A percentile compares a stretch with the other conserved stretches of the same genome.
Conservation (phyloP, 345 rosid genomes). For the Pistacia vera region DNA sequence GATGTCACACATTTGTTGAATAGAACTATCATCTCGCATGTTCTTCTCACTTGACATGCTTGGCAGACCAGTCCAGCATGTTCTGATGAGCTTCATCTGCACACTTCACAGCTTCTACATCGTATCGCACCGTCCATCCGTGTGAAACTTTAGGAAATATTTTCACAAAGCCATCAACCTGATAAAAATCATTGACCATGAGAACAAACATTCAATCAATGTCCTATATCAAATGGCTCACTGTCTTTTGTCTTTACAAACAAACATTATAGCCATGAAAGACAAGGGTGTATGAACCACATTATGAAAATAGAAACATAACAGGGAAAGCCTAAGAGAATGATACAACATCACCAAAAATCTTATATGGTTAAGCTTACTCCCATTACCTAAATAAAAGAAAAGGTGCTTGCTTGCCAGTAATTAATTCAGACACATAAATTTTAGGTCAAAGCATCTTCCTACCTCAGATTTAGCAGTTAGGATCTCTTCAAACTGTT, state of each 20-base stretch:
- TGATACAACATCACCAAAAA: background rate
- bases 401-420: too few species aligned
- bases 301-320: too few species aligned
- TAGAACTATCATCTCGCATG: background rate
- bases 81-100: conserved; percentile 75
- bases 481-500: conserved; percentile 49
- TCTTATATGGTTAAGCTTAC: background rate
- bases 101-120: conserved; percentile 37
- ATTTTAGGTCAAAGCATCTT: background rate
- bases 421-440: background rate
- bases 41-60: conserved; percentile 50
- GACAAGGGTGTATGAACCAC: too few species aligned
- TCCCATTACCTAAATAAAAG: background rate
- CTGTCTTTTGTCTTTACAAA: too few species aligned
- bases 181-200: background rate
- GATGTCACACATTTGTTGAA: background rate
- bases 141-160: conserved; percentile 71
- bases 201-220: too few species aligned
- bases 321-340: too few species aligned
- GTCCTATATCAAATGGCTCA: too few species aligned
- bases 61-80: conserved; percentile 60
- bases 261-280: too few species aligned
- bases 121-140: conserved; percentile 78
- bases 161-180: conserved; percentile 69
- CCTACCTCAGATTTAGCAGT: conserved; percentile 46